Base-by-base conservation (phyloP, 2,329 filamentous ascomycete genomes). In the Paecilomyces variotii region DNA sequence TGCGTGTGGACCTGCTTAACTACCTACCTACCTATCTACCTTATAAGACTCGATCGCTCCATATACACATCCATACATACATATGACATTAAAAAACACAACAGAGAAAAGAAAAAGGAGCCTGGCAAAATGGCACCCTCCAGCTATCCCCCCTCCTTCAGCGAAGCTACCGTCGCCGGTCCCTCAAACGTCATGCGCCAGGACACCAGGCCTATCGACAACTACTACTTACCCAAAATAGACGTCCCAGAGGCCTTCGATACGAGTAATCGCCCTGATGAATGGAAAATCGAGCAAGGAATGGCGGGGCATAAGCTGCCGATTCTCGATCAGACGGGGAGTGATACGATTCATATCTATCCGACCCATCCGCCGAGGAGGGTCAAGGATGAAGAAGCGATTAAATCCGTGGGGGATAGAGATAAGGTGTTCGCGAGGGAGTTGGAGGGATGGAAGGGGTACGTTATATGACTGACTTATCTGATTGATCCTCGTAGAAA, bases 231-330 rank as follows among this genome's bases (percentile, higher is more conserved):
- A 14, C 35, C 35, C 5, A 45, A 45, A 19, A n/a, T 45, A 3
- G 14, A 45, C 14, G 7, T 45, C 14, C 35, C 35, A 3, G 35
- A 45, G 14, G n/a, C 35, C 7, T 45, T 45, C 4, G 58, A 59
- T 45, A 59, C 58, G 19, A 59, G 57, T 59, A 68, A 72, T 63
- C 67, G 70, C 26, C 62, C 77, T 1, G 78, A 82, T 72, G 80
- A 82, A 68, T 82, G 80, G 79, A 81, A 76, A 66, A 77, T 82
- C 54, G 80, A 82, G 59, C 80, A 82, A 64, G 80, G 80, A 5
- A 63, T 82, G 30, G 70, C 74, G n/a, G 76, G 70, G 45, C 74
- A 77, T 1, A 76, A 76, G 35, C 69, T 82, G 14, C 78, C 79
- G 0, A 71, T 80, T 27, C 70, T 80, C 10, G 78, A 81, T 60